Evolutionary conservation across 495 filamentous ascomycete genomes (phyloP), one percentile per base, ranked within the genome.

Genomic region (Xylaria palmicola): DNA sequence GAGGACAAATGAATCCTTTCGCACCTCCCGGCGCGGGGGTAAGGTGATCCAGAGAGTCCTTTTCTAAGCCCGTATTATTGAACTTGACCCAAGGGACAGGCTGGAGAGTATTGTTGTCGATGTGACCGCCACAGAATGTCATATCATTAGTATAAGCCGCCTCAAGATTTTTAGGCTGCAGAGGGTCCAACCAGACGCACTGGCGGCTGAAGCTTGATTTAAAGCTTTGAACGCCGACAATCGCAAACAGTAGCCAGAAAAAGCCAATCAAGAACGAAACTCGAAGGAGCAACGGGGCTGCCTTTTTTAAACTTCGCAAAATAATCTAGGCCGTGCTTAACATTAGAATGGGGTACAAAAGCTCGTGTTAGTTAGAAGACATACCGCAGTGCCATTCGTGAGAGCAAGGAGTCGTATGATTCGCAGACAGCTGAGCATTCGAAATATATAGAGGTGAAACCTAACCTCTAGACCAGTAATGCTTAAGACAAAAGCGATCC

Each of bases 161-260:
- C 10, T 60, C 32, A 36, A 75, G 62, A 61, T 80, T 72, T n/a
- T 64, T 63, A 64, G 72, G 84, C 52, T 73, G 79, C 49, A 71
- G 78, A 62, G 79, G 86, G 59, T 90, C 87, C 55, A 86, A 72
- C 93, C 93, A 99, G 19, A 93, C 87, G 70, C 94, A 99, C 58
- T 85, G 90, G 32, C 94, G 88, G 65, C 87, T 83, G 29, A 97
- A 78, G 69, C 94, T 98, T 7, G 92, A 90, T 73, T 99, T 99
- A 83, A 99, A 99, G 74, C 89, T 94, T 74, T 99, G 94, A 15
- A 98, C 88, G 1, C 95, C 94, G 43, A 98, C 84, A 63, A 99
- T 96, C 29, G 93, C 95, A 75, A 99, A 99, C 7, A 99, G 79
- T 43, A 99, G 87, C 94, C 94, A 99, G 72, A 99, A 99, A 77